Evolutionary conservation across 345 rosid genomes (phyloP), one percentile per base, ranked within the genome.

Genomic region (Citrus maxima): DNA sequence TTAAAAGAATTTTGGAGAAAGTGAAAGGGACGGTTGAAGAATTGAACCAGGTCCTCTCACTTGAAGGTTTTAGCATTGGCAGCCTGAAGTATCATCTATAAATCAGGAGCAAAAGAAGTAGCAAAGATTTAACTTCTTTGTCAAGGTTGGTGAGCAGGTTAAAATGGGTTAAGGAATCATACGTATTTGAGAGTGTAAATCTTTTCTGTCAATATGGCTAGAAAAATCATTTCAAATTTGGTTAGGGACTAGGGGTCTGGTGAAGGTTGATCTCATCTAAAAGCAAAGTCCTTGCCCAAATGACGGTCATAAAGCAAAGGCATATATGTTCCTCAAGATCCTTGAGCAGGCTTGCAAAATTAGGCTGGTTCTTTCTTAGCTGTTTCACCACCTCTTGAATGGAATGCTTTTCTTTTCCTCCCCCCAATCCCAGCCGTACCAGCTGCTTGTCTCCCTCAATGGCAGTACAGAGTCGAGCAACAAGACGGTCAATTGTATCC

Each of bases 251-350:
- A 46, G 27, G 60, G 27, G 72, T 70, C 73, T 75, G 76, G 64
- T 73, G 85, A 77, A 60, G 79, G 80, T 65, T 77, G 13, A 95
- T 82, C 83, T 89, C 84, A 40, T 82, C 71, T 14, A 89, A 87
- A 49, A 93, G 92, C 68, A 80, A 76, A 40, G 68, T 73, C 80
- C 98, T 89, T 46, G 87, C 87, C 82, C 80, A 85, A 84, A 90
- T 95, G 72, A 93, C 86, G 60, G 80, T 79, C 71, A 73, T 86
- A 75, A 92, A 89, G 85, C 92, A 91, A 42, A 88, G 82, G 84
- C 87, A 86, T 62, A 95, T 81, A 79, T 83, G 95, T 24, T 90
- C 88, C 80, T 91, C 93, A 35, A 93, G 96, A 79, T 84, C 90
- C 79, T 75, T 72, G 67, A 92, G 90, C 73, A 80, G 87, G 34